Percentiles rank a stretch among this genome's conserved stretches.
Evolutionary conservation across 345 rosid species (phyloP).

Genomic region (Eucalyptus caleyi): DNA sequence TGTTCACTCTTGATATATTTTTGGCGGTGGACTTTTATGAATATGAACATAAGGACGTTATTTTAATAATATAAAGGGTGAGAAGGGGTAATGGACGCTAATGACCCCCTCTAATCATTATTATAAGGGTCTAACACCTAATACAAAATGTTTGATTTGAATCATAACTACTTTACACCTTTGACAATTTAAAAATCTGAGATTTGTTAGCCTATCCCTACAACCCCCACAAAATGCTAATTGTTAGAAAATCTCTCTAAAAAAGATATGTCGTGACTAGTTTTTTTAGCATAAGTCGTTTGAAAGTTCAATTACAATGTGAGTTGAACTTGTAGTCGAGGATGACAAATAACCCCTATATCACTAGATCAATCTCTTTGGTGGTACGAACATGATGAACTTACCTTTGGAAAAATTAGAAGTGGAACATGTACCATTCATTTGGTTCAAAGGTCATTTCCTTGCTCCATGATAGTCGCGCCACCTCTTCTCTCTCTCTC

Average conservation of each 20-base stretch:
- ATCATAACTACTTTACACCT: not conserved
- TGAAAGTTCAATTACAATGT: accelerated
- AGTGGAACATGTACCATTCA: not conserved
- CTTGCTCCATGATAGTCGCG: not conserved
- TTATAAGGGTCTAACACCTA: accelerated
- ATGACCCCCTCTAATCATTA: not conserved
- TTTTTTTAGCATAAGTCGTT: not conserved
- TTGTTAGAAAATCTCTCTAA: not conserved
- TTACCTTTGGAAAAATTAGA: not conserved
- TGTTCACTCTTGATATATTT: not conserved
- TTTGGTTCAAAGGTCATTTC: not conserved
- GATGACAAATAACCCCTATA: not conserved
- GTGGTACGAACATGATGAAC: not conserved
- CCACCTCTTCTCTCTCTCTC: not conserved
- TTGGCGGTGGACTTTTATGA: not conserved
- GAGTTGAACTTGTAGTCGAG: not conserved
- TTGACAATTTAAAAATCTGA: accelerated
- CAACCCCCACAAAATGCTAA: not conserved
- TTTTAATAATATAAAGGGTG: not conserved
- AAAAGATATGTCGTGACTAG: accelerated
- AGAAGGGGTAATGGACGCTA: accelerated
- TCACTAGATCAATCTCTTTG: not conserved
- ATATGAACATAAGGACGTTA: not conserved
- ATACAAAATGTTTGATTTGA: accelerated
- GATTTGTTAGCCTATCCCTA: not conserved